A percentile compares a stretch with the other conserved stretches of the same genome.
Evolutionary conservation across 2,329 filamentous ascomycete species (phyloP).

Genomic region (Aspergillus fumigatiaffinis): DNA sequence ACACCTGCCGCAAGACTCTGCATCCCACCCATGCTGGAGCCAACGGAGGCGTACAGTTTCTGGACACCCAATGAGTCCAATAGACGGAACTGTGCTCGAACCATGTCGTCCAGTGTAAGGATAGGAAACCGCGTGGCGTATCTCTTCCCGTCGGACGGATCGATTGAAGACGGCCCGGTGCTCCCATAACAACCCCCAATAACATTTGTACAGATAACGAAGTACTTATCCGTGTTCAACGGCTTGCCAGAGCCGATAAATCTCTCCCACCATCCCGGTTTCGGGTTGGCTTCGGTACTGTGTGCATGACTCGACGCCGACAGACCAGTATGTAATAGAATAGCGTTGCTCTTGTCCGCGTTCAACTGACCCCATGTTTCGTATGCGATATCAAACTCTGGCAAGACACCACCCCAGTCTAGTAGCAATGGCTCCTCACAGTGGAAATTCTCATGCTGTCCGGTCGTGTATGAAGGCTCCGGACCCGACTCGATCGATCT

Average conservation of each 20-base stretch:
- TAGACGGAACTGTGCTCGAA: slow-evolving; percentile 86
- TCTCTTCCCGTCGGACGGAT: slow-evolving; percentile 79
- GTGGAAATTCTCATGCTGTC: slow-evolving; percentile 73
- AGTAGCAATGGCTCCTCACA: slow-evolving; percentile 72
- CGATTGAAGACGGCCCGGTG: slow-evolving; percentile 82
- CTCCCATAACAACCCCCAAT: slow-evolving; percentile 94
- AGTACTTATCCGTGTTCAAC: slow-evolving; percentile 86
- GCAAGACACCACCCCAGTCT: slow-evolving; percentile 92
- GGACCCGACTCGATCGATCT: slow-evolving; percentile 70
- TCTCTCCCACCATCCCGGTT: slow-evolving; percentile 97
- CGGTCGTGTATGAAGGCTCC: slow-evolving; percentile 90
- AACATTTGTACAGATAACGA: slow-evolving; percentile 94
- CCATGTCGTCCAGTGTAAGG: slow-evolving; percentile 95
- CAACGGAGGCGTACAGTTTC: slow-evolving; percentile 85
- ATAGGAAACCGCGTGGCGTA: slow-evolving; percentile 97
- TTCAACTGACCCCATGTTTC: slow-evolving; percentile 72
- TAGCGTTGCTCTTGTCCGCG: slow-evolving; percentile 73
- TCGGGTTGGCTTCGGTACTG: slow-evolving; percentile 79
- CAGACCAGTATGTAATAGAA: slow-evolving; percentile 87
- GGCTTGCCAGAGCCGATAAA: slow-evolving; percentile 88
- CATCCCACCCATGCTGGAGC: slow-evolving; percentile 98
- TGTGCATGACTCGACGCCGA: slow-evolving; percentile 97
- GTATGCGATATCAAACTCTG: slow-evolving; percentile 85
- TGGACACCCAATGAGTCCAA: slow-evolving; percentile 73
- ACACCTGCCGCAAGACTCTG: slow-evolving; percentile 85